phyloP scores from a whole-genome alignment of 2,329 filamentous ascomycete species.

The Clarireedia paspali region DNA sequence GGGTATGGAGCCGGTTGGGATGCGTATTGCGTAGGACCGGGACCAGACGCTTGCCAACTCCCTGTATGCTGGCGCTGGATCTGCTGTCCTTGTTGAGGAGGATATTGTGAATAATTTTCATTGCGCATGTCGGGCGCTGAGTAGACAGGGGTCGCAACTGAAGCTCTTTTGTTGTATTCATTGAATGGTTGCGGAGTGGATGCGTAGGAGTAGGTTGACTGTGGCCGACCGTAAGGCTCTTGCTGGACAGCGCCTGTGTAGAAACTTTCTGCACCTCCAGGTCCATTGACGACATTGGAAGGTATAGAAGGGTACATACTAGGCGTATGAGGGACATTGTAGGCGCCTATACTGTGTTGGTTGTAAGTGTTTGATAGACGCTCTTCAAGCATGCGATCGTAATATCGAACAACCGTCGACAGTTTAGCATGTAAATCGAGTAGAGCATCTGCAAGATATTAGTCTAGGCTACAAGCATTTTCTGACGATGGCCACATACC shows the following conservation, averaged over 20 bases:
- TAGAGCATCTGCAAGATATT: constrained; percentile 62
- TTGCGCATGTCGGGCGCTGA: constrained; percentile 16
- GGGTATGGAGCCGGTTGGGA: constrained; percentile 16
- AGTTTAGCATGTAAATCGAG: constrained; percentile 92
- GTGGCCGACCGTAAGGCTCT: constrained; percentile 41
- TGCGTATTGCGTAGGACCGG: constrained; percentile 12
- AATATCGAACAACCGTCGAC: constrained; percentile 92
- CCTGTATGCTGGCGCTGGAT: constrained; percentile 39
- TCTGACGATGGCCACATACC: constrained; percentile 44
- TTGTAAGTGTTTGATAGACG: constrained; percentile 87
- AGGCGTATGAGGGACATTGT: constrained; percentile 46
- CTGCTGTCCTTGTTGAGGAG: constrained; percentile 38
- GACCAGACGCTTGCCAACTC: constrained; percentile 39
- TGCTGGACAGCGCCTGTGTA: constrained; percentile 61
- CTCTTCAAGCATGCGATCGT: constrained; percentile 96
- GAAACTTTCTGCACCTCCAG: constrained; percentile 65
- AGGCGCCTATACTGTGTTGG: constrained; percentile 65
- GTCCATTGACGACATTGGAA: constrained; percentile 38
- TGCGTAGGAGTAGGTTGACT: constrained; percentile 44
- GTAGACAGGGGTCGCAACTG: constrained; percentile 19
- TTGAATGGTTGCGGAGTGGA: constrained; percentile 37
- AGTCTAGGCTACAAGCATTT: neutral
- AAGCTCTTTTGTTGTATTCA: constrained; percentile 28
- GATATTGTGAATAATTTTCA: constrained; percentile 22
- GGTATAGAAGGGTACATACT: constrained; percentile 67